Evolutionary conservation across 345 rosid genomes (phyloP).

Genomic region (Odontarrhena argentea): DNA sequence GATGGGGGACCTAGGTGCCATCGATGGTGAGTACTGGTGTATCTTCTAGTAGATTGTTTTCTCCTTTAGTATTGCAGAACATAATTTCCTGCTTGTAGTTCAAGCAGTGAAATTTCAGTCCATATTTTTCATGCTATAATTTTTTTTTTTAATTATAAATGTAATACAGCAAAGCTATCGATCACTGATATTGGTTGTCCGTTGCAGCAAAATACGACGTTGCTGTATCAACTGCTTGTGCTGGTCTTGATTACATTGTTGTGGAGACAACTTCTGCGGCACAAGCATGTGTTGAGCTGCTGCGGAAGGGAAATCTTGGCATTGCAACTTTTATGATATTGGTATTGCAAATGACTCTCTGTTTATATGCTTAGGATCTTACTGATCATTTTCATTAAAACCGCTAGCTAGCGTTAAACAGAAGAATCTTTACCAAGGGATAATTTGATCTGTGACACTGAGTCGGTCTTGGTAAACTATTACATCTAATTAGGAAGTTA

Average conservation of each 20-base stretch:
- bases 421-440: constrained; percentile 3
- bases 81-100: constrained; percentile 16
- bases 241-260: constrained; percentile 90
- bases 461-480: constrained; percentile 6
- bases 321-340: constrained; percentile 95
- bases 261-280: constrained; percentile 95
- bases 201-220: constrained; percentile 92
- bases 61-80: constrained; percentile 2
- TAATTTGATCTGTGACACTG: constrained; percentile 18
- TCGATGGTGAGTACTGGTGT: constrained; percentile 65
- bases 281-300: constrained; percentile 91
- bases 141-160: not conserved
- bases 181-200: constrained; percentile 23
- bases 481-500: constrained; percentile 5
- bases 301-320: constrained; percentile 85
- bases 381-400: constrained; percentile 4
- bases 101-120: not conserved
- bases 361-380: constrained; percentile 28
- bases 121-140: not conserved
- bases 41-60: constrained; percentile 26
- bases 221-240: constrained; percentile 94
- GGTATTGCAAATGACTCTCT: constrained; percentile 51
- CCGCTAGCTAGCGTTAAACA: constrained; percentile 15
- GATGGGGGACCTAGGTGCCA: constrained; percentile 98
- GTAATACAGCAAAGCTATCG: not conserved